These are phyloP conservation scores for Camelina neglecta DNA, from an alignment of 345 rosid genomes.

Conservation along the genomic window DNA sequence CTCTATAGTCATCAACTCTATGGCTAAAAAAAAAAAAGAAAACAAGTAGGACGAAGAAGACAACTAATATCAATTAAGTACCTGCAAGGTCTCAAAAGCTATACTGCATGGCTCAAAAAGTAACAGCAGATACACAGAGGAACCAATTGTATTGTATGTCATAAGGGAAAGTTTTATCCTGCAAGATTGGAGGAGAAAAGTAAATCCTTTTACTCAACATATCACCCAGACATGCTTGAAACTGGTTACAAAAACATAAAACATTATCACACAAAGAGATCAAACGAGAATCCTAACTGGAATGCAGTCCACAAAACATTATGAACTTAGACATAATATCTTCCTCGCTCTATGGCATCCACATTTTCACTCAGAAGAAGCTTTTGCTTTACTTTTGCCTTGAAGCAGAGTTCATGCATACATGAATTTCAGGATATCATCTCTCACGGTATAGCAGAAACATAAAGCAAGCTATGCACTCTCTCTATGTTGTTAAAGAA, in stretches of 20 bases:
- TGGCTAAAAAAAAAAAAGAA: background rate
- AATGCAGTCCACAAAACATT: conserved; percentile 22
- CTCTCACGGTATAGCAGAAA: background rate
- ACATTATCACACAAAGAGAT: background rate
- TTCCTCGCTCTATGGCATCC: conserved; percentile 1
- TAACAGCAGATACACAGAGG: conserved; percentile 47
- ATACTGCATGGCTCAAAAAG: conserved; percentile 53
- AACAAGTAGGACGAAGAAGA: background rate
- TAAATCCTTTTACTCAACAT: conserved; percentile 13
- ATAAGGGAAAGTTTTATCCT: conserved; percentile 50
- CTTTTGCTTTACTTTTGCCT: background rate
- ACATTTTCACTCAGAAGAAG: background rate
- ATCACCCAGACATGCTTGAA: conserved; percentile 20
- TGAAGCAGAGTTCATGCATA: conserved; percentile 15
- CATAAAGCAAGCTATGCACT: conserved; percentile 8
- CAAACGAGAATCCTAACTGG: background rate
- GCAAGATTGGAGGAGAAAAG: conserved; percentile 25
- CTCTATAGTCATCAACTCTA: conserved; percentile 14
- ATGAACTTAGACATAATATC: conserved; percentile 15
- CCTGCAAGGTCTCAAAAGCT: conserved; percentile 54
- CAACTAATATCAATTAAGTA: conserved; percentile 27
- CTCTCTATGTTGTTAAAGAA: background rate
- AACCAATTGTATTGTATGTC: conserved; percentile 46
- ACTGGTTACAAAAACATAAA: conserved; percentile 5
- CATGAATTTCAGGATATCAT: background rate